Conservation (phyloP, 176 grass and related monocot genomes). For the Poa annua region DNA sequence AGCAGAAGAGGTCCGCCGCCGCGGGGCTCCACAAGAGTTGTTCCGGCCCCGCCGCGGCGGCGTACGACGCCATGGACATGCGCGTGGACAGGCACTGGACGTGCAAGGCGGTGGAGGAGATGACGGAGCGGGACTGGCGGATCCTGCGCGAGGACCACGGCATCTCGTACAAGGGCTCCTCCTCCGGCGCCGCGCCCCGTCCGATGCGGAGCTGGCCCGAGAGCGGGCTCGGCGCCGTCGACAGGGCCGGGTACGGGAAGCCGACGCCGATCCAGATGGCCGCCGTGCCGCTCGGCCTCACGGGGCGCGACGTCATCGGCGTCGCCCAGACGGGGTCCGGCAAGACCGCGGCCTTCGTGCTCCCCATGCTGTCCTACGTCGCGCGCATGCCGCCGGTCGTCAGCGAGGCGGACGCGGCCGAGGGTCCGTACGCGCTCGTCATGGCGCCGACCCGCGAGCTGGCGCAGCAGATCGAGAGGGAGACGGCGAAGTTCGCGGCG, state of each 20-base stretch:
- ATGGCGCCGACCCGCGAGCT: conserved; percentile 95
- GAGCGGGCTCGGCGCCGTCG: conserved; percentile 73
- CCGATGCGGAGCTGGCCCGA: conserved; percentile 85
- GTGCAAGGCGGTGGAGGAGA: conserved; percentile 70
- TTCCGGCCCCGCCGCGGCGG: conserved; percentile 37
- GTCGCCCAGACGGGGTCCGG: conserved; percentile 89
- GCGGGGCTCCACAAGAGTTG: conserved; percentile 17
- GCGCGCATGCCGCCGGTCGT: conserved; percentile 70
- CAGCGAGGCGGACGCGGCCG: conserved; percentile 73
- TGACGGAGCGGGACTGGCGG: conserved; percentile 88
- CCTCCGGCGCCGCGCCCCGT: conserved; percentile 67
- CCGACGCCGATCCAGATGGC: conserved; percentile 96
- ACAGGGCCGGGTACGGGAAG: conserved; percentile 65
- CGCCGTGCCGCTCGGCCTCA: conserved; percentile 82
- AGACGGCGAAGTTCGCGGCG: conserved; percentile 86
- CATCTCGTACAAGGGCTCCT: conserved; percentile 73
- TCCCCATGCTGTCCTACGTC: conserved; percentile 90
- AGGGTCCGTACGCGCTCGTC: conserved; percentile 90
- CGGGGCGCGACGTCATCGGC: conserved; percentile 90
- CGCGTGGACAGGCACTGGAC: conserved; percentile 82
- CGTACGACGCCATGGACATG: conserved; percentile 85
- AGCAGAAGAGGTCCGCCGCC: conserved; percentile 76
- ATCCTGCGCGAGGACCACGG: conserved; percentile 93
- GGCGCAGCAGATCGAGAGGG: conserved; percentile 92
- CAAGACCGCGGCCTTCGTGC: conserved; percentile 90